phyloP scores from a whole-genome alignment of 768 basidiomycete species.

The Astraeus odoratus region DNA sequence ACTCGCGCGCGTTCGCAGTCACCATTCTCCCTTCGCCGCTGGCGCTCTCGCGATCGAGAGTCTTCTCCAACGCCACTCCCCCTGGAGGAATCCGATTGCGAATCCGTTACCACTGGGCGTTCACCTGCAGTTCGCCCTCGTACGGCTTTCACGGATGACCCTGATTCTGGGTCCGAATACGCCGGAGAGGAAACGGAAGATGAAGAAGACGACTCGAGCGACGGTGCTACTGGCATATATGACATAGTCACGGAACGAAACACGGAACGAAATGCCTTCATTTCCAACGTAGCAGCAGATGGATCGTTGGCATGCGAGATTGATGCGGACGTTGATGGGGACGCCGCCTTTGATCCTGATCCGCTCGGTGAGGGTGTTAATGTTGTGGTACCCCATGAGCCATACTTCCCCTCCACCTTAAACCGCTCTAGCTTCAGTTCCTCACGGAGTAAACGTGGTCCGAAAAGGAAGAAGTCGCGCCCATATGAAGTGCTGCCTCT shows the following conservation, averaged over 20 bases:
- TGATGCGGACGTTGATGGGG: conserved; percentile 44
- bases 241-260: conserved; percentile 83
- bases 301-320: conserved; percentile 12
- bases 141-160: conserved; percentile 54
- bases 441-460: conserved; percentile 25
- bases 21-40: conserved; percentile 70
- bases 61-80: conserved; percentile 51
- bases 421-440: conserved; percentile 44
- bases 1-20: conserved; percentile 70
- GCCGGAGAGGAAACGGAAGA: conserved; percentile 43
- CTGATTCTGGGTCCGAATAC: conserved; percentile 60
- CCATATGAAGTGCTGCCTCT: conserved; percentile 60
- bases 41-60: conserved; percentile 51
- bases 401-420: conserved; percentile 72
- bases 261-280: conserved; percentile 74
- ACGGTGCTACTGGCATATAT: conserved; percentile 48
- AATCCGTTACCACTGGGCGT: conserved; percentile 26
- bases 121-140: conserved; percentile 46
- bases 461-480: conserved; percentile 54
- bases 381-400: conserved; percentile 77
- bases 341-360: conserved; percentile 57
- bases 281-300: conserved; percentile 24
- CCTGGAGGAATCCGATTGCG: conserved; percentile 50
- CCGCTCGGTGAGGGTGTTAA: conserved; percentile 91
- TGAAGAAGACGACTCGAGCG: conserved; percentile 55